phyloP scores from a whole-genome alignment of 345 rosid species.

The Syzygium aqueum region DNA sequence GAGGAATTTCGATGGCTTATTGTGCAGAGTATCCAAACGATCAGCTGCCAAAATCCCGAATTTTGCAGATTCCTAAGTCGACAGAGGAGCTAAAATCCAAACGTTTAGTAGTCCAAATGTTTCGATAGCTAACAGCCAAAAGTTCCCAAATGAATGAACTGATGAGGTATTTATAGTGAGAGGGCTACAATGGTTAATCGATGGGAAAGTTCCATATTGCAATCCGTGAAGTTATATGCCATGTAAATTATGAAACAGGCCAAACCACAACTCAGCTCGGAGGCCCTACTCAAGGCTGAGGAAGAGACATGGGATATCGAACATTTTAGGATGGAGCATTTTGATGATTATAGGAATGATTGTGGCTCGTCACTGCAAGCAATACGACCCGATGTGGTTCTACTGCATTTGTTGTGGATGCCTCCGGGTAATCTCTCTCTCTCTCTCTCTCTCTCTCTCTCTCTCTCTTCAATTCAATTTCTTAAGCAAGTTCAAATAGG shows the following conservation, averaged over 20 bases:
- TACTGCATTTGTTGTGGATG: slow-evolving; percentile 49
- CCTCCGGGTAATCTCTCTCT: slow-evolving; percentile 2
- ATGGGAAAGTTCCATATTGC: too few species aligned
- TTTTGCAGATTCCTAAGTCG: too few species aligned
- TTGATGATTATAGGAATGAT: slow-evolving; percentile 54
- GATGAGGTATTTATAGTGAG: too few species aligned
- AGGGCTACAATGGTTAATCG: too few species aligned
- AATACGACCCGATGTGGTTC: slow-evolving; percentile 67
- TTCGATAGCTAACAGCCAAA: too few species aligned
- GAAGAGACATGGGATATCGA: slow-evolving; percentile 60
- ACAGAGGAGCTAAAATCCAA: too few species aligned
- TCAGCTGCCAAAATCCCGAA: too few species aligned
- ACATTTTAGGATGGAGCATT: slow-evolving; percentile 69
- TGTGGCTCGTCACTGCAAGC: slow-evolving; percentile 41
- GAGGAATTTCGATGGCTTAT: too few species aligned
- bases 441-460: background rate
- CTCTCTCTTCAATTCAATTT: background rate
- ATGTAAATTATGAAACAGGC: slow-evolving; percentile 12
- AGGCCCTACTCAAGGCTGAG: slow-evolving; percentile 13
- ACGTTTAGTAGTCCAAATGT: too few species aligned
- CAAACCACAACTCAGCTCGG: background rate
- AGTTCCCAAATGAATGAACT: too few species aligned
- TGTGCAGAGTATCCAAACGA: too few species aligned
- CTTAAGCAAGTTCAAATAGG: background rate
- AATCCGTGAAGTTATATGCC: too few species aligned